Evolutionary conservation across 768 basidiomycete genomes (phyloP).

Genomic region (Clathrus columnatus): DNA sequence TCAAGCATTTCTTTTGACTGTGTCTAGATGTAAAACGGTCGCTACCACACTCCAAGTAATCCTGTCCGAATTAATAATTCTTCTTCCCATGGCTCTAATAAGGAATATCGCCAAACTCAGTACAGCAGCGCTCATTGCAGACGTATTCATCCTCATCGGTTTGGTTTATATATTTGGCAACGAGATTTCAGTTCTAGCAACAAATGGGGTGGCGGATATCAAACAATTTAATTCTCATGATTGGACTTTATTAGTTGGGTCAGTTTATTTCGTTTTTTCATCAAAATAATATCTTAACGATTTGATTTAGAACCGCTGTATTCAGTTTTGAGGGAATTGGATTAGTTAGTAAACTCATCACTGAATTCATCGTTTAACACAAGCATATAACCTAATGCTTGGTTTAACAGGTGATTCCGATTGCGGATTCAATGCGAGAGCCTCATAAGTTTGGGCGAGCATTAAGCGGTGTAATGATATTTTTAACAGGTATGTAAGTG

Average conservation of each 20-base stretch:
- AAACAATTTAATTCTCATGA: conserved; percentile 81
- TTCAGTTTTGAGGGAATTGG: conserved; percentile 99
- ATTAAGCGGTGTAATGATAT: conserved; percentile 87
- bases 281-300: conserved; percentile 11
- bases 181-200: conserved; percentile 61
- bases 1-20: conserved; percentile 76
- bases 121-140: conserved; percentile 84
- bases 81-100: conserved; percentile 83
- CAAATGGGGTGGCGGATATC: conserved; percentile 68
- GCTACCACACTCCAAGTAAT: conserved; percentile 73
- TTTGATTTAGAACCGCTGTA: conserved; percentile 74
- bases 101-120: conserved; percentile 94
- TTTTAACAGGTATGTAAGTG: conserved; percentile 55
- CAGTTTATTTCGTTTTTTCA: not conserved
- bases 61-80: conserved; percentile 70
- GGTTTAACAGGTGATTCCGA: conserved; percentile 75
- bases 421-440: conserved; percentile 94
- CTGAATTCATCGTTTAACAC: not conserved
- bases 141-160: conserved; percentile 90
- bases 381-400: not conserved
- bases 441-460: conserved; percentile 88
- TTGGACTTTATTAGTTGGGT: conserved; percentile 91
- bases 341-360: conserved; percentile 40
- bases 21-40: conserved; percentile 62
- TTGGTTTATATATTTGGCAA: conserved; percentile 81